Evolutionary conservation across 2,329 filamentous ascomycete species (phyloP).

Genomic region (Alternaria atra): DNA sequence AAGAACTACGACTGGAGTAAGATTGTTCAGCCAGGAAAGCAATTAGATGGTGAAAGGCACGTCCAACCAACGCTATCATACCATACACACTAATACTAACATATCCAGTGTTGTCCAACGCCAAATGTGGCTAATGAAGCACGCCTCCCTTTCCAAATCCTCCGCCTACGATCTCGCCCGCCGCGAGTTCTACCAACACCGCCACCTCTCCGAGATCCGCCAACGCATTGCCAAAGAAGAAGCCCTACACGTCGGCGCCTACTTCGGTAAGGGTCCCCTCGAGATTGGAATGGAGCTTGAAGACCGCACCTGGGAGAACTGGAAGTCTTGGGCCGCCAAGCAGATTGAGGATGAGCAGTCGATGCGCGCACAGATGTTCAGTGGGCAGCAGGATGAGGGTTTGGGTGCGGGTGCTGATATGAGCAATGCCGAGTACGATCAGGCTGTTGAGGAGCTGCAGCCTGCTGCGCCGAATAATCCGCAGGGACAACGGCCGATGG

Average conservation of each 20-base stretch:
- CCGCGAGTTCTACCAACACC: constrained; percentile 87
- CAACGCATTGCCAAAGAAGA: constrained; percentile 86
- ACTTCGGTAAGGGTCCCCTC: constrained; percentile 80
- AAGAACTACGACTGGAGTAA: constrained; percentile 81
- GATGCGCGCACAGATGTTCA: constrained; percentile 54
- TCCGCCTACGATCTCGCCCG: constrained; percentile 87
- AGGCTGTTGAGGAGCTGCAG: constrained; percentile 48
- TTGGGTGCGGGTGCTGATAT: constrained; percentile 29
- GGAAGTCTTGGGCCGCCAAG: constrained; percentile 79
- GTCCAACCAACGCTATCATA: neutral
- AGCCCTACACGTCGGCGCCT: constrained; percentile 82
- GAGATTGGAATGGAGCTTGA: constrained; percentile 86
- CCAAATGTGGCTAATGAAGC: constrained; percentile 80
- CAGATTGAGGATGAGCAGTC: constrained; percentile 61
- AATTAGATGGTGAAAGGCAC: constrained; percentile 85
- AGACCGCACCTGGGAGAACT: constrained; percentile 79
- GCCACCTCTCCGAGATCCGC: constrained; percentile 84
- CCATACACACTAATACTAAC: neutral
- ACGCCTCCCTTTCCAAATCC: constrained; percentile 64
- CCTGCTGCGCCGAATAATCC: constrained; percentile 30
- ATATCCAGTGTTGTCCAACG: constrained; percentile 83
- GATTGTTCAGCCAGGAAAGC: constrained; percentile 76
- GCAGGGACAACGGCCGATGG: constrained; percentile 47
- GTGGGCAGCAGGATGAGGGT: constrained; percentile 45
- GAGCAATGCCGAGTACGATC: constrained; percentile 38